Conservation (phyloP, 2,329 filamentous ascomycete species). For the Ceratocystis lukuohia region DNA sequence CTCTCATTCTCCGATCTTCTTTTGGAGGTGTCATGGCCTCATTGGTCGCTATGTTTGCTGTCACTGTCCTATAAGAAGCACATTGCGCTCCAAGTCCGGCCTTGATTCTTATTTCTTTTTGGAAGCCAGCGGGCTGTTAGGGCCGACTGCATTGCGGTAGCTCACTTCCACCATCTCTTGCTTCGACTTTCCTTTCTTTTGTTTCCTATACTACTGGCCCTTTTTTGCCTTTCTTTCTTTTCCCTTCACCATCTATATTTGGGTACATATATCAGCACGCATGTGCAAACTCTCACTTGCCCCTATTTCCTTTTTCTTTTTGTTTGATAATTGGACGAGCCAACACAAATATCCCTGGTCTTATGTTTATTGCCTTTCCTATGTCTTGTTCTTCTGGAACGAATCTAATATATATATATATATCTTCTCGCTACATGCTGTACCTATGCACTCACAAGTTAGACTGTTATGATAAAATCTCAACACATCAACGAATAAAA, state of each 20-base stretch:
- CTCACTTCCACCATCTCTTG: not conserved
- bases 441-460: no score
- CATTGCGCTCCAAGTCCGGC: not conserved
- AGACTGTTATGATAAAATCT: no score
- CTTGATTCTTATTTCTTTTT: not conserved
- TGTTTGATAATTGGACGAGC: not conserved
- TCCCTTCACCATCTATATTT: not conserved
- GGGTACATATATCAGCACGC: not conserved
- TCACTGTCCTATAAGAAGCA: not conserved
- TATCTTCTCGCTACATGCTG: not conserved
- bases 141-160: not conserved
- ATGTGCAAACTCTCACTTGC: not conserved
- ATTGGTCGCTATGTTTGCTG: not conserved
- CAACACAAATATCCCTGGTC: not conserved
- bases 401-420: not conserved
- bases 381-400: not conserved
- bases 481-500: no score
- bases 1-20: conserved; percentile 3
- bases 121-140: not conserved
- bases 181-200: not conserved
- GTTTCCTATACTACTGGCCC: not conserved
- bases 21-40: not conserved
- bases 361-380: not conserved
- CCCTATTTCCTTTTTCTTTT: not conserved
- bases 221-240: not conserved